phyloP scores from a whole-genome alignment of 1,139 yeast genomes.

The Blastobotrys buckinghamii region DNA sequence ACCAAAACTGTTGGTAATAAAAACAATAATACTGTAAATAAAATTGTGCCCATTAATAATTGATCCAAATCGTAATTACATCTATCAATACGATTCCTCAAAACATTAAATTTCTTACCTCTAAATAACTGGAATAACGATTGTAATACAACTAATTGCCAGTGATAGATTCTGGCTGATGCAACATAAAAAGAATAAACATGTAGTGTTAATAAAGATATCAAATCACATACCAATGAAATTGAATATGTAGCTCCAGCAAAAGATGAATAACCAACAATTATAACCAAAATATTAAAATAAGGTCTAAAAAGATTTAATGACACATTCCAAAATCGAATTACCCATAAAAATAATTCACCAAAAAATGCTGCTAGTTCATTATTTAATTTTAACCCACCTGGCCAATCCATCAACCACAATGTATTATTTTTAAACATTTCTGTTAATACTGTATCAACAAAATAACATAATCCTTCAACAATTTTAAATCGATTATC shows the following conservation, averaged over 20 bases:
- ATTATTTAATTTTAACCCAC: conserved; percentile 86
- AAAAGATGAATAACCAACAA: conserved; percentile 42
- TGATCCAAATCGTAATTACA: conserved; percentile 80
- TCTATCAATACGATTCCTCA: conserved; percentile 84
- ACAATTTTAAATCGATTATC: conserved; percentile 41
- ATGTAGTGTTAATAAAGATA: conserved; percentile 62
- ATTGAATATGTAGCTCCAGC: conserved; percentile 63
- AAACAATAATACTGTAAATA: conserved; percentile 74
- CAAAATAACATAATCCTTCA: conserved; percentile 22
- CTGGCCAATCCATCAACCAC: conserved; percentile 88
- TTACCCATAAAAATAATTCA: conserved; percentile 79
- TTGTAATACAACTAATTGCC: conserved; percentile 62
- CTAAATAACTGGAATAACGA: conserved; percentile 81
- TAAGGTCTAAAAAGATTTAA: conserved; percentile 28
- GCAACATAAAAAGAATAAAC: conserved; percentile 72
- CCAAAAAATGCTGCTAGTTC: conserved; percentile 85
- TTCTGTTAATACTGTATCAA: conserved; percentile 38
- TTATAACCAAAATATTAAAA: conserved; percentile 31
- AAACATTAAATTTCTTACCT: conserved; percentile 80
- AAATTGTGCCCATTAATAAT: conserved; percentile 75
- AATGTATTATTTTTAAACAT: conserved; percentile 46
- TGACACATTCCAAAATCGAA: conserved; percentile 54
- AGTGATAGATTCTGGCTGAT: conserved; percentile 68
- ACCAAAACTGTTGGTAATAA: conserved; percentile 83
- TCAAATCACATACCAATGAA: conserved; percentile 59